Evolutionary conservation across 768 basidiomycete genomes (phyloP).

Genomic region (Lentinus brumalis): DNA sequence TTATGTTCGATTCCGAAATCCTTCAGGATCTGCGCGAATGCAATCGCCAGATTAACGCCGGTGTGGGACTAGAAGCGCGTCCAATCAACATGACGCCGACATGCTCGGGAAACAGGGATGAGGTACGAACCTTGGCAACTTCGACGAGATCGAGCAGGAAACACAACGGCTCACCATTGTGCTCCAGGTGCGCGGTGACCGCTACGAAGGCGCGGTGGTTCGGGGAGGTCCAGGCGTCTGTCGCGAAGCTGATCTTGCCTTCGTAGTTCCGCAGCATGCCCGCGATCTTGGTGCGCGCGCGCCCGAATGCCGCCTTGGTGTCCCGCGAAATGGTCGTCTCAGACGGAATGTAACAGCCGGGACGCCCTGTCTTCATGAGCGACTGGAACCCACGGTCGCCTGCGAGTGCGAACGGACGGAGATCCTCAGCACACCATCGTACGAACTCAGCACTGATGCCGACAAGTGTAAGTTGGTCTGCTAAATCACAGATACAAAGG

Average conservation of each 20-base stretch:
- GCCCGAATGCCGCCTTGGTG: slow-evolving; percentile 31
- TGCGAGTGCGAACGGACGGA: slow-evolving; percentile 36
- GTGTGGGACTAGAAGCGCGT: slow-evolving; percentile 38
- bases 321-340: slow-evolving; percentile 35
- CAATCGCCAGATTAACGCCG: slow-evolving; percentile 30
- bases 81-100: too few relatives aligned
- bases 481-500: too few relatives aligned
- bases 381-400: slow-evolving; percentile 34
- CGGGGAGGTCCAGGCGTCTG: slow-evolving; percentile 10
- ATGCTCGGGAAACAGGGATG: too few relatives aligned
- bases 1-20: slow-evolving; percentile 33
- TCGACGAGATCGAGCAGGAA: background rate
- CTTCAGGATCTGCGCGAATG: slow-evolving; percentile 26
- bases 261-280: slow-evolving; percentile 25
- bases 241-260: slow-evolving; percentile 30
- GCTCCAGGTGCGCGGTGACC: background rate
- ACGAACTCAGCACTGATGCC: slow-evolving; percentile 37
- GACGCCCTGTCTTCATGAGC: slow-evolving; percentile 38
- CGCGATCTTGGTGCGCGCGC: slow-evolving; percentile 23
- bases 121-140: too few relatives aligned
- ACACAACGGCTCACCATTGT: background rate
- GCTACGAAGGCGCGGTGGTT: background rate
- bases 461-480: too few relatives aligned
- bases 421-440: slow-evolving; percentile 37
- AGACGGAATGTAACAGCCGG: slow-evolving; percentile 36